Conservation (phyloP, 495 filamentous ascomycete genomes). For the Hypoxylon crocopeplum region DNA sequence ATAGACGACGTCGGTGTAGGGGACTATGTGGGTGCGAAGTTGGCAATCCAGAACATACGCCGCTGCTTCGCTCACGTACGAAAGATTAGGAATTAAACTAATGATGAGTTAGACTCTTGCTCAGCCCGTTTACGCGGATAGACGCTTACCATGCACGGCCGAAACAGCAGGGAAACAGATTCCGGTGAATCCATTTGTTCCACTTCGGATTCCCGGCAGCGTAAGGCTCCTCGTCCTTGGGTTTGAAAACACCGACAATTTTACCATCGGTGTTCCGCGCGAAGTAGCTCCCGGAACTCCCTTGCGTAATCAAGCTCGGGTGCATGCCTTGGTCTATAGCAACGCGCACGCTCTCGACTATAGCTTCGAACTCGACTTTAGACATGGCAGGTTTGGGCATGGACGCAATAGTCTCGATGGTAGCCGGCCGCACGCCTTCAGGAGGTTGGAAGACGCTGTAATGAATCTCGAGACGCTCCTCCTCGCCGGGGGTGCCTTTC, state of each 20-base stretch:
- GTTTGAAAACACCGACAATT: constrained; percentile 97
- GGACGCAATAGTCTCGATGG: constrained; percentile 73
- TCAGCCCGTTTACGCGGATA: neutral
- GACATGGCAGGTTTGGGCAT: constrained; percentile 64
- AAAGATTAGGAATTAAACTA: constrained; percentile 95
- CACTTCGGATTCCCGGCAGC: constrained; percentile 91
- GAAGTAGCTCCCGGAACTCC: constrained; percentile 97
- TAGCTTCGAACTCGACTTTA: constrained; percentile 81
- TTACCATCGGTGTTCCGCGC: constrained; percentile 89
- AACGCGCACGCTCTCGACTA: constrained; percentile 85
- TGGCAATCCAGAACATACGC: constrained; percentile 93
- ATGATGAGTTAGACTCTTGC: constrained; percentile 10
- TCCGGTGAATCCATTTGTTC: constrained; percentile 95
- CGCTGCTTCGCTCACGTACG: constrained; percentile 97
- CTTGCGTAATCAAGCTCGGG: constrained; percentile 94
- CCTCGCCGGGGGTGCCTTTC: constrained; percentile 75
- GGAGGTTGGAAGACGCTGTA: constrained; percentile 95
- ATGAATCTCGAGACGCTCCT: constrained; percentile 92
- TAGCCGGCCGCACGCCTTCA: constrained; percentile 79
- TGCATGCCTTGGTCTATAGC: constrained; percentile 94
- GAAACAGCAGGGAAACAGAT: constrained; percentile 96
- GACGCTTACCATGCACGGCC: constrained; percentile 79
- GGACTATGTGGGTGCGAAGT: constrained; percentile 88
- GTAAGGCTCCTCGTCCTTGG: constrained; percentile 98
- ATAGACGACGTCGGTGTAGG: constrained; percentile 93